Base-by-base conservation (phyloP, 768 basidiomycete species). In the Serendipita sp. region DNA sequence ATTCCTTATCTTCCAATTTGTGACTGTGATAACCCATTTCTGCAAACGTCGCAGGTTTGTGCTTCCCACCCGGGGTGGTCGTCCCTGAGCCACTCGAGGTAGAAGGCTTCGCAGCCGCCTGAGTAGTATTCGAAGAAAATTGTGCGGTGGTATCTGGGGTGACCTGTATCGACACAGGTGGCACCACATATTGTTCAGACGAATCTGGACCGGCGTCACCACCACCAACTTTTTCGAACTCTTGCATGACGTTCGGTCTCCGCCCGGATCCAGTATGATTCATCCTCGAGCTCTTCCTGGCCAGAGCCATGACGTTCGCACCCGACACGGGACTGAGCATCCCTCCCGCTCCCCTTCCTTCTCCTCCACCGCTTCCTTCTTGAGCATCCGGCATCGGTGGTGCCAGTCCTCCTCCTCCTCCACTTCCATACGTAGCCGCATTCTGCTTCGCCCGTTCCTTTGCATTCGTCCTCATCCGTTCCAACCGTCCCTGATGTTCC, bases 11-110 rank as follows among this genome's bases (percentile, higher is more conserved):
- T 69, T 91, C 83, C 48, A 83, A 80, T 69, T 87, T 88, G 31
- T 79, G 81, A 11, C 86, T 85, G 36, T 84, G 81, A 70, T 92
- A 86, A 0, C 93, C 93, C 92, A 96, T 93, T 77, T 95, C 92
- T 23, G 86, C 88, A 75, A 96, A 94, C 48, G 91, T 93, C 70
- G 85, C 78, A 1, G 88, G 81, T 1, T 84, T 79, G 62, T 74
- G 75, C 62, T 64, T 65, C 16, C 69, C 67, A 2, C 68, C 67
- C n/a, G 67, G 67, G 13, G 62, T 63, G 5, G 62, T 66, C 23
- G 66, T 62, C 23, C 23, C 23, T 23, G 23, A 23, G 23, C 23
- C 23, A 2, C 65, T 45, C 52, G 18, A 31, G 2, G 36, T 1
- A 31, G 34, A 36, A 53, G 37, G 63, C 40, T 29, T 37, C 18